Evolutionary conservation across 257 asterid species (phyloP), one percentile per base, ranked within the genome.

Genomic region (Voacanga thouarsii): DNA sequence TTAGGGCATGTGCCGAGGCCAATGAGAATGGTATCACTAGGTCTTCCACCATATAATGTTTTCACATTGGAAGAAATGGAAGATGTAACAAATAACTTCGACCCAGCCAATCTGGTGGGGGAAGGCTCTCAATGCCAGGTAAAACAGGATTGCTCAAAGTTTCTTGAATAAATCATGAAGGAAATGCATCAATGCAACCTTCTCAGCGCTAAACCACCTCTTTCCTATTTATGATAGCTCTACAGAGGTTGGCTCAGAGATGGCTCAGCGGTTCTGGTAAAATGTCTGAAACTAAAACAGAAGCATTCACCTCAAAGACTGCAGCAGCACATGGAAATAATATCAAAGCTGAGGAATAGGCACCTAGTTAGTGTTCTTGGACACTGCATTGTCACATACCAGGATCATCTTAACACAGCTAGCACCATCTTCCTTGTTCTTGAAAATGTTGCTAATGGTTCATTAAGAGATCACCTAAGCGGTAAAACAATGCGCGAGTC

Each of bases 111-210:
- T 87, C 89, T 93, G 19, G 95, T 96, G 39, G 90, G 85, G 49
- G 98, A 90, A 83, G 97, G 94, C 60, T 86, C 96, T n/a, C 95
- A 92, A 82, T 90, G 88, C 44, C 97, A 92, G 97, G 98, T 93
- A 91, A 72, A 76, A 55, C 8, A 23, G 66, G 56, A 43, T n/a
- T 15, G 24, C 11, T 76, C 26, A 33, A 51, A 8, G 0, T 21
- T 7, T 21, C 74, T 39, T 28, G 59, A 45, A 71, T 10, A 47
- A 14, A 51, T 7, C 28, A 47, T 14, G n/a, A 5, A 44, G 72
- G 21, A 45, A 71, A 50, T 65, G 56, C 24, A 21, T 68, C 8
- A 51, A 6, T 60, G 15, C 23, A 21, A 19, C 2, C 18, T 65
- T 67, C 30, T 39, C 6, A 16, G 37, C 26, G 15, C 28, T 74